Base-by-base conservation (phyloP, 1,139 yeast genomes). In the Taphrina confusa region DNA sequence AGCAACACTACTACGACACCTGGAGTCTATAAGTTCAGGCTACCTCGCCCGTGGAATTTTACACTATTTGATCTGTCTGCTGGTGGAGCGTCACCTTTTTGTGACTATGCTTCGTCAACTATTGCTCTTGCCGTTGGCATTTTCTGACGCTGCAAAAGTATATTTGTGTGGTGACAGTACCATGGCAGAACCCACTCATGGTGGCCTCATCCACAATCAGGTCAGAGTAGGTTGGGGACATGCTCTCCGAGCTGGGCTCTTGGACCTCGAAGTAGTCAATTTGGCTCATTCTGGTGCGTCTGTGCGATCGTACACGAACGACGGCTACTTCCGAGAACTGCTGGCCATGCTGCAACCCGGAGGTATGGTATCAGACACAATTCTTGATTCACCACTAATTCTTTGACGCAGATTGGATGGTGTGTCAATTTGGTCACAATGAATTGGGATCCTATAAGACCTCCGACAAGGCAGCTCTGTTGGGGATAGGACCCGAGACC, bases 381-480 rank as follows among this genome's bases (percentile, higher is more conserved):
- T 11, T 28, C 33, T 16, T 36, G 40, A n/a, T 6, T 36, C 8
- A n/a, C n/a, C n/a, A 31, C 33, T 42, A 31, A 42, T 18, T n/a
- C n/a, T n/a, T 23, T 25, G 33, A 1, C 31, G 1, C 25, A 42
- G 47, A 42, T 9, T 42, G 47, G 47, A 11, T 42, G 20, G 11
- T 42, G 16, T 23, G 30, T 23, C 47, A 42, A 42, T 42, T 42
- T 42, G 47, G 47, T 18, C 47, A 42, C 47, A 42, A 42, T 18
- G 47, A 42, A 14, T 14, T 42, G 16, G 47, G 47, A 11, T 23
- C 30, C 12, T 25, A 23, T 18, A 42, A 27, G 16, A 23, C 6
- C 2, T 23, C 47, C n/a, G 47, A 42, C 16, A 42, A 25, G 18
- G 31, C 33, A 5, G 47, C 47, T 23, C 20, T 42, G 16, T 31